phyloP scores from a whole-genome alignment of 2,329 filamentous ascomycete genomes.

The Ambrosiella xylebori region DNA sequence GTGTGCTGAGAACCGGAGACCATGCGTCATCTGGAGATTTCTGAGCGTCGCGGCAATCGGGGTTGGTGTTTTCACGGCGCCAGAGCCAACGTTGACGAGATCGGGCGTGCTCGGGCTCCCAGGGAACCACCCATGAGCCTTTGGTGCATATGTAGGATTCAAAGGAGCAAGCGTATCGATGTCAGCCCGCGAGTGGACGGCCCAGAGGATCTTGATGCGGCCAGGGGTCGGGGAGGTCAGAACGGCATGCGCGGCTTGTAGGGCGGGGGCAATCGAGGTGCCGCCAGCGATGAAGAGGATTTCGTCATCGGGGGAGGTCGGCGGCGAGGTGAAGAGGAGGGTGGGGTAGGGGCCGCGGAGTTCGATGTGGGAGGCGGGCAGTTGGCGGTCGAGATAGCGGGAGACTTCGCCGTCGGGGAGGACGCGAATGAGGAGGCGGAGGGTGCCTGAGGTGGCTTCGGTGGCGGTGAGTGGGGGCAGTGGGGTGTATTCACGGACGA shows the following conservation, averaged over 20 bases:
- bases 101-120: slow-evolving; percentile 2
- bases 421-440: slow-evolving; percentile 64
- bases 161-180: slow-evolving; percentile 21
- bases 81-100: slow-evolving; percentile 14
- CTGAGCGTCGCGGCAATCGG: slow-evolving; percentile 45
- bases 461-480: slow-evolving; percentile 37
- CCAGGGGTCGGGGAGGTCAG: slow-evolving; percentile 21
- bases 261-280: slow-evolving; percentile 76
- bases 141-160: neutral
- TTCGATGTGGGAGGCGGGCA: slow-evolving; percentile 46
- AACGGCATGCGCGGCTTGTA: slow-evolving; percentile 58
- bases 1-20: slow-evolving; percentile 42
- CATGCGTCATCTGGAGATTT: slow-evolving; percentile 40
- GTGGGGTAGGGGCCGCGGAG: slow-evolving; percentile 65
- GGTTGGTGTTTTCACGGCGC: slow-evolving; percentile 21
- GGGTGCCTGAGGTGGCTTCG: slow-evolving; percentile 22
- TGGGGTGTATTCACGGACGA: slow-evolving; percentile 80
- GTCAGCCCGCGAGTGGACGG: slow-evolving; percentile 42
- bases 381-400: slow-evolving; percentile 53
- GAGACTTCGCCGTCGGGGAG: slow-evolving; percentile 74
- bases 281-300: slow-evolving; percentile 81
- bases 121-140: slow-evolving; percentile 11
- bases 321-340: slow-evolving; percentile 29
- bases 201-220: slow-evolving; percentile 63
- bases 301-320: slow-evolving; percentile 18